Evolutionary conservation across 805 yeast species (phyloP).

Genomic region (Cyberlindnera euphorbiae): DNA sequence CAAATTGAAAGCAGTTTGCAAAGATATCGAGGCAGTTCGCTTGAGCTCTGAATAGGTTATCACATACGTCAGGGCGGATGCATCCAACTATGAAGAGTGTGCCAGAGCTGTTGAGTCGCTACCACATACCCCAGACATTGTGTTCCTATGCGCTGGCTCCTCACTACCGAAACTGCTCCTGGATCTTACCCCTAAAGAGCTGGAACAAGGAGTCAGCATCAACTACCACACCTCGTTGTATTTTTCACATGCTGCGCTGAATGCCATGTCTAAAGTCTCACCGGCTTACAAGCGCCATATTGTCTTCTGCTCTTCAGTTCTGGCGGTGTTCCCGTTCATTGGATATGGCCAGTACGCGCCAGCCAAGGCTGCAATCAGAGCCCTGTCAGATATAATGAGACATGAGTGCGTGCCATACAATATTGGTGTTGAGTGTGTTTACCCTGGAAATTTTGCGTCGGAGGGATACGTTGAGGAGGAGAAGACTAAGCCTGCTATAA

Average conservation of each 20-base stretch:
- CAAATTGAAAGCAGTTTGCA: conserved; percentile 49
- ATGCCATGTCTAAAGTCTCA: conserved; percentile 26
- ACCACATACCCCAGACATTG: conserved; percentile 54
- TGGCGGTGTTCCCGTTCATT: conserved; percentile 80
- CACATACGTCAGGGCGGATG: conserved; percentile 56
- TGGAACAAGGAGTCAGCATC: conserved; percentile 55
- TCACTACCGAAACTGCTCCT: conserved; percentile 73
- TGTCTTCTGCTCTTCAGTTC: conserved; percentile 67
- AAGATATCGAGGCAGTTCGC: conserved; percentile 33
- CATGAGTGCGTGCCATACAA: conserved; percentile 73
- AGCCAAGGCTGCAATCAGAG: conserved; percentile 71
- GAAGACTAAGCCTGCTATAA: conserved; percentile 78
- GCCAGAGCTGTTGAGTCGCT: conserved; percentile 38
- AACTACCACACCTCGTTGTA: conserved; percentile 74
- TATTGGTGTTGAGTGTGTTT: conserved; percentile 66
- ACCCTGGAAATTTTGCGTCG: conserved; percentile 85
- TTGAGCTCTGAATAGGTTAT: conserved; percentile 21
- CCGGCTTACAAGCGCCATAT: conserved; percentile 39
- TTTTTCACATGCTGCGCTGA: conserved; percentile 61
- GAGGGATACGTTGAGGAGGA: conserved; percentile 87
- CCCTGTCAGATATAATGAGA: conserved; percentile 71
- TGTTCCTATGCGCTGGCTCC: conserved; percentile 85
- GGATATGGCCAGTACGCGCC: conserved; percentile 95
- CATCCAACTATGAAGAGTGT: conserved; percentile 50
- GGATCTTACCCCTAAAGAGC: conserved; percentile 55